phyloP scores from a whole-genome alignment of 2,329 filamentous ascomycete genomes.

The Trichoderma breve region DNA sequence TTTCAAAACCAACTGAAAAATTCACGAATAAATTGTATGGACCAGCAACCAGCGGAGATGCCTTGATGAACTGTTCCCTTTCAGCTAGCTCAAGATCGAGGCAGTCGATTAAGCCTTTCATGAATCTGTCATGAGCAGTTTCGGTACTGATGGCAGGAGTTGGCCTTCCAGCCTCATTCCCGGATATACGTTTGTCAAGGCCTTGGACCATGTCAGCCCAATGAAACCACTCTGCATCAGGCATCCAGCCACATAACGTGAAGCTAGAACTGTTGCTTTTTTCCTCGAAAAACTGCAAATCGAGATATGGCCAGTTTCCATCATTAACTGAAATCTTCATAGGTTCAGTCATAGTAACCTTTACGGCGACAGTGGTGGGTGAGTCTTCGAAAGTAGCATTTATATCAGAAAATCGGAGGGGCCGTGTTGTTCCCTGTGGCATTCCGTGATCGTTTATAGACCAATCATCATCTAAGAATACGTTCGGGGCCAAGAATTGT shows the following conservation, averaged over 20 bases:
- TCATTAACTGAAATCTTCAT: constrained; percentile 21
- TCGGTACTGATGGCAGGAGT: not conserved
- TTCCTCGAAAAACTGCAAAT: constrained; percentile 36
- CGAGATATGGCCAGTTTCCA: constrained; percentile 35
- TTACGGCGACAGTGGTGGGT: not conserved
- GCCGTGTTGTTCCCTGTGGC: not conserved
- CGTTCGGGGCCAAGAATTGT: constrained; percentile 44
- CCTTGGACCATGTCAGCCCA: constrained; percentile 32
- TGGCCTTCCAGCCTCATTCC: not conserved
- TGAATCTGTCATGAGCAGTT: constrained; percentile 25
- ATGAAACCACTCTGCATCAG: constrained; percentile 37
- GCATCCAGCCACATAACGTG: constrained; percentile 45
- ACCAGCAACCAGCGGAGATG: constrained; percentile 27
- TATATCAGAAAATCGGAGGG: not conserved
- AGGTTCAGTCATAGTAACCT: not conserved
- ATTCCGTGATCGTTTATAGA: not conserved
- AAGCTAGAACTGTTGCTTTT: constrained; percentile 37
- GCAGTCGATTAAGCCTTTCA: constrained; percentile 39
- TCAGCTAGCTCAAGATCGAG: constrained; percentile 47
- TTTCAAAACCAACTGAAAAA: constrained; percentile 24
- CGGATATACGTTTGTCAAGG: constrained; percentile 30
- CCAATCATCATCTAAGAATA: constrained; percentile 35
- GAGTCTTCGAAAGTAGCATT: not conserved
- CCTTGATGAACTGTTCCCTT: constrained; percentile 28
- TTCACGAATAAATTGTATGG: constrained; percentile 36